phyloP scores from a whole-genome alignment of 768 basidiomycete genomes.

The Collybia sordida region DNA sequence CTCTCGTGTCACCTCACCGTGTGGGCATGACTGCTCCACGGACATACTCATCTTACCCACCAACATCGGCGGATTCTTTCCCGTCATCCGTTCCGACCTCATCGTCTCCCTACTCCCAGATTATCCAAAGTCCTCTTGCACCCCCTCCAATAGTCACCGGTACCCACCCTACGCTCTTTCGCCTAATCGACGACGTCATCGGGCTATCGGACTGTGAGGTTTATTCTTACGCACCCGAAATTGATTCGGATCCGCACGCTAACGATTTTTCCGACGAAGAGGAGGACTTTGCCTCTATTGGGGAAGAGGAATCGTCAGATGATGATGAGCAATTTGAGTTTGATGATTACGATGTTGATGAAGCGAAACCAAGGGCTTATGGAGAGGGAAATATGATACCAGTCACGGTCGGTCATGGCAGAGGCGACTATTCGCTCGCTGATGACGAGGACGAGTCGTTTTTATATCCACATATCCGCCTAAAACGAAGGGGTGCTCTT shows the following conservation, averaged over 20 bases:
- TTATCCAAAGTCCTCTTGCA: constrained; percentile 61
- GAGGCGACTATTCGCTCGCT: constrained; percentile 35
- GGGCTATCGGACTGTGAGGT: constrained; percentile 92
- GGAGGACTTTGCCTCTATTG: constrained; percentile 65
- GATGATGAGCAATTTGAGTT: constrained; percentile 77
- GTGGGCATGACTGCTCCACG: constrained; percentile 68
- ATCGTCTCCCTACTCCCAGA: constrained; percentile 62
- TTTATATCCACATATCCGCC: constrained; percentile 42
- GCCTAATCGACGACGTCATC: constrained; percentile 87
- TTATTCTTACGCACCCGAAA: constrained; percentile 90
- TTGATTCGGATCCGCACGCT: constrained; percentile 93
- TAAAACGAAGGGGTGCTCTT: constrained; percentile 72
- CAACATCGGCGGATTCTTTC: constrained; percentile 69
- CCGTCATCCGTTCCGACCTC: constrained; percentile 74
- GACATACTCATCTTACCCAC: constrained; percentile 86
- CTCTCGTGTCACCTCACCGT: constrained; percentile 72
- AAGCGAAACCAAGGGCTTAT: constrained; percentile 39
- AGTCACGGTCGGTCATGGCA: constrained; percentile 36
- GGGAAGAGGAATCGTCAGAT: constrained; percentile 70
- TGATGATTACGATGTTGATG: constrained; percentile 79
- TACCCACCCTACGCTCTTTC: constrained; percentile 87
- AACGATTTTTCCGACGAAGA: constrained; percentile 79
- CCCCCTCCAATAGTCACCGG: constrained; percentile 75
- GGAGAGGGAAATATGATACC: constrained; percentile 37
- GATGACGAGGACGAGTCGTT: constrained; percentile 38